These are phyloP conservation scores for Agapanthus africanus DNA, from an alignment of 106 monocot genomes.

Conservation along the genomic window DNA sequence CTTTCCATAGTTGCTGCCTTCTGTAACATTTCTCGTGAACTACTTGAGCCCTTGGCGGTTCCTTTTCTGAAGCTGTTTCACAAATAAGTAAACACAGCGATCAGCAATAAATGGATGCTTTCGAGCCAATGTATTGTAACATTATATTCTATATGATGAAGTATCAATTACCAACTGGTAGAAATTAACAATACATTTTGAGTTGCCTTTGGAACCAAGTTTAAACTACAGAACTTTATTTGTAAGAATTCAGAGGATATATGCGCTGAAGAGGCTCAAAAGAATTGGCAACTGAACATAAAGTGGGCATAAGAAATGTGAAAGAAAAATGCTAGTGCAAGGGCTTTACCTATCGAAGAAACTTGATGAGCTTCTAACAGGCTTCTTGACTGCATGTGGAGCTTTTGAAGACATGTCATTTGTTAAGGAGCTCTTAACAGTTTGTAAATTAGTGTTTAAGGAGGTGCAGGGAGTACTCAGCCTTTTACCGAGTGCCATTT, in stretches of 20 bases:
- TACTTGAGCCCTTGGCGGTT: conserved; percentile 22
- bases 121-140: neutral
- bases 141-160: neutral
- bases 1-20: conserved; percentile 47
- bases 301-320: neutral
- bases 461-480: conserved; percentile 1
- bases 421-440: conserved; percentile 7
- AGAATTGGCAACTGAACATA: neutral
- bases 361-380: conserved; percentile 16
- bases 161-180: neutral
- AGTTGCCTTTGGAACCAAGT: neutral
- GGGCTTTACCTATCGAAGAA: conserved; percentile 79
- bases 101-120: neutral
- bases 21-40: conserved; percentile 8
- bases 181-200: neutral
- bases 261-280: neutral
- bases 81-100: conserved; percentile 6
- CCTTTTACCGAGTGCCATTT: conserved; percentile 2
- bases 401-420: conserved; percentile 12
- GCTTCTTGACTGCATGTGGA: conserved; percentile 20
- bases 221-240: neutral
- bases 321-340: neutral
- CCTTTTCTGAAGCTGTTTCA: conserved; percentile 49
- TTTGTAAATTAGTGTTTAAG: conserved; percentile 7
- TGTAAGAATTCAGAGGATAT: neutral